Evolutionary conservation across 1,284 basidiomycete genomes (phyloP), one percentile per base, ranked within the genome.

Genomic region (Moesziomyces parantarcticus): DNA sequence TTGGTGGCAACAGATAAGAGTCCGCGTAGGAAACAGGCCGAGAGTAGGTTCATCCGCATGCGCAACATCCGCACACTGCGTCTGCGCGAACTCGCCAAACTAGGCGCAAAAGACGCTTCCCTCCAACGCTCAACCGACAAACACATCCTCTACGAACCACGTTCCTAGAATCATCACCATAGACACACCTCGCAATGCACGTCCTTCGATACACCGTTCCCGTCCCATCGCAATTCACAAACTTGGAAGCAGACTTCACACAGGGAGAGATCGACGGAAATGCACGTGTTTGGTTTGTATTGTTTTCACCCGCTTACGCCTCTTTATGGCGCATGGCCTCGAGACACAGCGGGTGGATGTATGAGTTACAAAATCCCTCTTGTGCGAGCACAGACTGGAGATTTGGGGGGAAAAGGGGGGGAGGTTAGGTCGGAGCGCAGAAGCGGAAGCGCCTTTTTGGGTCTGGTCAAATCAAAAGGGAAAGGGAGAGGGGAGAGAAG

Each of bases 81-180:
- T 0, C 39, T 81, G 32, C 50, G 80, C 13, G 73, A 77, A 42
- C 49, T 81, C 13, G 76, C 79, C 20, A 67, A 68, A 34, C 43
- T 78, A 2, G 79, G 79, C 6, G 67, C 63, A 5, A 66, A 76
- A 25, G 67, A 76, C 43, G 64, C 67, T 16, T 5, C 16, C 36
- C 18, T 8, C 36, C 36, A 39, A n/a, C 11, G 14, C 11, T 39
- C 36, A 1, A 49, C 22, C 7, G 77, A 79, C 40, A 42, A 45
- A 10, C 54, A 40, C n/a, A 21, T 61, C 4, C 5, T 78, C 49
- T 79, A 75, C 39, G 14, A 77, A 13, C 65, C 72, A n/a, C 44
- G 60, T 44, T 64, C 50, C 3, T 60, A 52, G 21, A 22, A 23
- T 13, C n/a, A 4, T 3, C 18, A 34, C n/a, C 6, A 8, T 14